Evolutionary conservation across 2,329 filamentous ascomycete species (phyloP).

Genomic region (Ophiocordyceps polyrhachis-furcata): DNA sequence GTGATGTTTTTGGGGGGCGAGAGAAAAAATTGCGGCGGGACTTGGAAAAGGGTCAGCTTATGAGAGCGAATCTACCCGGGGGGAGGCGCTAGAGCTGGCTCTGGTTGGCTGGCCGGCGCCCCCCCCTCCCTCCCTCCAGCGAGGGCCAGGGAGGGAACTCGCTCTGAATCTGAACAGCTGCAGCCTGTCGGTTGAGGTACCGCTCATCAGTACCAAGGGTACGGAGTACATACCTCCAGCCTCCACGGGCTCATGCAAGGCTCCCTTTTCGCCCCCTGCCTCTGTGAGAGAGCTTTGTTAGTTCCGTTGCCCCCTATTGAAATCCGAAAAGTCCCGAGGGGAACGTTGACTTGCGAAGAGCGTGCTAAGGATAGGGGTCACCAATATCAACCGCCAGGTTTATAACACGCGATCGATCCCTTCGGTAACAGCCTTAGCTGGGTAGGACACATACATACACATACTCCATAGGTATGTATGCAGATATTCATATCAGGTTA

Average conservation of each 20-base stretch:
- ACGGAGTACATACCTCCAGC: too few relatives aligned
- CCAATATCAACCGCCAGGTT: too few relatives aligned
- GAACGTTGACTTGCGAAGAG: too few relatives aligned
- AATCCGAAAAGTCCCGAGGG: not conserved
- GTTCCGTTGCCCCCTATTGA: not conserved
- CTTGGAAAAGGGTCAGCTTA: slow-evolving; percentile 24
- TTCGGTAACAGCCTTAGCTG: too few relatives aligned
- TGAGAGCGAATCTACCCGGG: slow-evolving; percentile 35
- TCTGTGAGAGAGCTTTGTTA: not conserved
- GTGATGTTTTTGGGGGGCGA: slow-evolving; percentile 21
- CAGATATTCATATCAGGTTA: too few relatives aligned
- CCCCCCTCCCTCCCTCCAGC: not conserved
- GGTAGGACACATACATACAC: too few relatives aligned
- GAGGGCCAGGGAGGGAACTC: not conserved
- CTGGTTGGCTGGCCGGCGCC: slow-evolving; percentile 3
- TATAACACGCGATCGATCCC: too few relatives aligned
- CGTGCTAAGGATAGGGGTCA: too few relatives aligned
- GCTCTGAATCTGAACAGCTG: not conserved
- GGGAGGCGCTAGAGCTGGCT: slow-evolving; percentile 10
- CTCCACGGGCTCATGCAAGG: too few relatives aligned
- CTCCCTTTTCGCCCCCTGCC: not conserved
- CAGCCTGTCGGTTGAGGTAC: not conserved
- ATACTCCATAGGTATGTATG: too few relatives aligned
- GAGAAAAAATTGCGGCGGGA: slow-evolving; percentile 32
- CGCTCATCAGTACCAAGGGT: not conserved